Evolutionary conservation across 140 eudicot genomes (phyloP).

Genomic region (Oenanthe javanica): DNA sequence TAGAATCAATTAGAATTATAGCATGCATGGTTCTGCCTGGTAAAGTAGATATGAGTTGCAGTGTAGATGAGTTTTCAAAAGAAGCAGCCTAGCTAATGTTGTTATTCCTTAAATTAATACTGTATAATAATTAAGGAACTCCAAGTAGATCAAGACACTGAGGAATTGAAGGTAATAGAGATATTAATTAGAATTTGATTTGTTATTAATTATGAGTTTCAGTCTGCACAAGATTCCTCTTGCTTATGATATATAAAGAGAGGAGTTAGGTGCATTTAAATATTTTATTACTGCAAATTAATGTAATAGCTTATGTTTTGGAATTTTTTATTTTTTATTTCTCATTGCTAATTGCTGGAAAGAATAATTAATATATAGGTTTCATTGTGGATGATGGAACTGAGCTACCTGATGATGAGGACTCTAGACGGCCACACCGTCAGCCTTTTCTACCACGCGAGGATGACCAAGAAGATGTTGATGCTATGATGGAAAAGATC

Average conservation of each 20-base stretch:
- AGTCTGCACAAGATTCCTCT: background rate
- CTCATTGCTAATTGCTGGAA: background rate
- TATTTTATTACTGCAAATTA: too few relatives aligned
- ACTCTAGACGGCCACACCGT: conserved; percentile 61
- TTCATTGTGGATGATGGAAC: conserved; percentile 56
- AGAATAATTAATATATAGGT: conserved; percentile 25
- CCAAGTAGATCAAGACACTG: background rate
- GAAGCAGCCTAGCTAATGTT: too few relatives aligned
- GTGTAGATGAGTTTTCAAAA: too few relatives aligned
- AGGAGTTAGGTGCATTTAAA: too few relatives aligned
- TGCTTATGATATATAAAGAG: too few relatives aligned
- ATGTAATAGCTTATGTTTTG: too few relatives aligned
- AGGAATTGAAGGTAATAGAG: background rate
- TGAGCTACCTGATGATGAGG: conserved; percentile 72
- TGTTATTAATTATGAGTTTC: background rate
- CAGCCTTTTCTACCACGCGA: conserved; percentile 64
- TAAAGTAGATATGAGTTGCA: too few relatives aligned
- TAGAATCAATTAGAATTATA: too few relatives aligned
- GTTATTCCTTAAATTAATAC: too few relatives aligned
- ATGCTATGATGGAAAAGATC: conserved; percentile 60
- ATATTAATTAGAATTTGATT: too few relatives aligned
- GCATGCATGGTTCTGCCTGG: too few relatives aligned
- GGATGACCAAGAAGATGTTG: conserved; percentile 88
- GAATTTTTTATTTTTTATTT: background rate
- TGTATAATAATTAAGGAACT: background rate